Evolutionary conservation across 2,329 filamentous ascomycete species (phyloP), one percentile per base, ranked within the genome.

Genomic region (Fusarium azukiicola): DNA sequence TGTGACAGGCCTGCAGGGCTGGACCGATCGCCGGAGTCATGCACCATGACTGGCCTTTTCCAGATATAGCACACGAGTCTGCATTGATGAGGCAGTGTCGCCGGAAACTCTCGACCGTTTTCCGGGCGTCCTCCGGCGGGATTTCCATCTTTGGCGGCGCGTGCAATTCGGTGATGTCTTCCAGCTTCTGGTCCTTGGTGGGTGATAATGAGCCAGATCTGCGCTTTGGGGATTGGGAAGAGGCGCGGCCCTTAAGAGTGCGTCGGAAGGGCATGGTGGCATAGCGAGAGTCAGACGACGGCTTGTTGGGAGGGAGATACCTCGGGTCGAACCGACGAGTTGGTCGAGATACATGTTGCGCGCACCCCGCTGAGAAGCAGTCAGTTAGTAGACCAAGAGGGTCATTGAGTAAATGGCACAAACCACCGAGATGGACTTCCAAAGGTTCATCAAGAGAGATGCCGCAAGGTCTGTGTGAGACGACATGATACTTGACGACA

Each of bases 1-100:
- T 80, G 32, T 82, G 77, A 7, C 79, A 82, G 6, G 76, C 80
- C 21, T 82, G 69, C 3, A 83, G 12, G 5, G 64, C 79, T 6
- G 79, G 81, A 4, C 80, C 76, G 16, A 79, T 42, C 0, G 54
- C 46, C 0, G 72, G 74, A 16, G 32, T 70, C 0, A 71, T 21
- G 61, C 68, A 80, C 80, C 75, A 80, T 0, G 78, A 78, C 38
- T 67, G 46, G 13, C 80, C 80, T 66, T 79, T 72, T 10, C 79
- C 79, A 4, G 75, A 74, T 1, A 81, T 50, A 36, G 77, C 79
- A 64, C 76, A 82, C 13, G 11, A 46, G 14, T 40, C 36, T n/a
- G 72, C 61, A 21, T 27, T 12, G 56, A 47, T 12, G 17, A 73
- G 61, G n/a, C 68, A 74, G 9, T 49, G 46, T 14, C 52, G 27